These are phyloP conservation scores for Bonia amplexicaulis DNA, from an alignment of 176 grass and related monocot species.

Conservation along the genomic window DNA sequence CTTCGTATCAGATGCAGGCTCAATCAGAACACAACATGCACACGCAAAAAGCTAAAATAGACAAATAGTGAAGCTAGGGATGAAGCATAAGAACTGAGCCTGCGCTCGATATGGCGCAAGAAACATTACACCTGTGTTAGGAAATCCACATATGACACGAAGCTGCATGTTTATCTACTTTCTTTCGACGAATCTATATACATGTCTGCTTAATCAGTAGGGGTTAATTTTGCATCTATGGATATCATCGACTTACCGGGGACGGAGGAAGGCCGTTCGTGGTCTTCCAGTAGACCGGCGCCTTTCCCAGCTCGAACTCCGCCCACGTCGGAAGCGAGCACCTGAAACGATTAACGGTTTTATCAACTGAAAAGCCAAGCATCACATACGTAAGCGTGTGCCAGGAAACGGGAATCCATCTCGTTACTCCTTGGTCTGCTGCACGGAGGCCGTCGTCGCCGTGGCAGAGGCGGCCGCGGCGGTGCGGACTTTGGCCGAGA, in stretches of 20 bases:
- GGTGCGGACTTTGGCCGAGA: neutral
- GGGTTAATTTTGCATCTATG: neutral
- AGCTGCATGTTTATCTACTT: neutral
- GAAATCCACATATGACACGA: neutral
- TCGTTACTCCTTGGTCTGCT: slow-evolving; percentile 25
- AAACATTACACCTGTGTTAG: neutral
- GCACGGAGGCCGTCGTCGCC: neutral
- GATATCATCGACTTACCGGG: slow-evolving; percentile 38
- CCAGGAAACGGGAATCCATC: neutral
- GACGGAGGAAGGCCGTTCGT: slow-evolving; percentile 64
- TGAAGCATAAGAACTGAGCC: neutral
- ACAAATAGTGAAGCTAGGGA: neutral
- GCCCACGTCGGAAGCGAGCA: slow-evolving; percentile 63
- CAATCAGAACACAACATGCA: neutral
- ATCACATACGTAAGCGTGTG: neutral
- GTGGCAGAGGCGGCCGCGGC: slow-evolving; percentile 11
- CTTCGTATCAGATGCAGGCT: neutral
- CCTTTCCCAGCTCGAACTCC: slow-evolving; percentile 83
- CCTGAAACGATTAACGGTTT: slow-evolving; percentile 4
- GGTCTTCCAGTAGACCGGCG: slow-evolving; percentile 89
- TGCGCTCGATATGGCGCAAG: neutral
- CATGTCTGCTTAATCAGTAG: neutral
- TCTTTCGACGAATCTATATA: neutral
- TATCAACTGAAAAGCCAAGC: neutral
- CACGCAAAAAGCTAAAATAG: neutral